Conservation (phyloP, 768 basidiomycete species). For the Phlegmacium glaucopus region DNA sequence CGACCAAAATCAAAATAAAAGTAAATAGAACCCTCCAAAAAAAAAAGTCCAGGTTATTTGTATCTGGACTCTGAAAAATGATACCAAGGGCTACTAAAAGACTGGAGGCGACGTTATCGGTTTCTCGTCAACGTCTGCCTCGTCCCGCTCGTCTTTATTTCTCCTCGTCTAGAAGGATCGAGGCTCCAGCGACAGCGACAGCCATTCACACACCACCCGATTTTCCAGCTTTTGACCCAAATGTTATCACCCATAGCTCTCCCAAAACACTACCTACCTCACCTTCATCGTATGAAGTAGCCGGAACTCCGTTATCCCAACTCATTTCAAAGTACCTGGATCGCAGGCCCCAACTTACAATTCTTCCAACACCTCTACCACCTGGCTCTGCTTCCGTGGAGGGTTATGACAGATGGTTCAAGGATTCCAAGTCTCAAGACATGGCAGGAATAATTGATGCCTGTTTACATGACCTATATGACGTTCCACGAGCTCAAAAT, state of each 20-base stretch:
- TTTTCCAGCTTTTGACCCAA: constrained; percentile 31
- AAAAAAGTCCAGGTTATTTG: no score
- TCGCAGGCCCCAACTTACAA: constrained; percentile 36
- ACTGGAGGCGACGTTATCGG: constrained; percentile 47
- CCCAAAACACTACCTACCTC: constrained; percentile 10
- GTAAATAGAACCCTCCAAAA: no score
- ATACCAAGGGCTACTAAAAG: constrained; percentile 35
- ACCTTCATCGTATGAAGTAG: constrained; percentile 1
- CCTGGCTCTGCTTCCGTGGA: constrained; percentile 32
- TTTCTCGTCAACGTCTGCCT: constrained; percentile 65
- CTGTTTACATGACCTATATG: constrained; percentile 72
- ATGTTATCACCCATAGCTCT: constrained; percentile 6
- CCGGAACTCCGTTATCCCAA: neutral
- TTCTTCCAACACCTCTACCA: constrained; percentile 69
- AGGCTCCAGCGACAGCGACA: constrained; percentile 51
- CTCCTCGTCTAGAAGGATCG: constrained; percentile 52
- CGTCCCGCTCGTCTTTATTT: constrained; percentile 72
- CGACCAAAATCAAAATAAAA: no score
- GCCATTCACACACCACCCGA: constrained; percentile 31
- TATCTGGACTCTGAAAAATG: constrained; percentile 23
- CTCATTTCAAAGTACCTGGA: constrained; percentile 5
- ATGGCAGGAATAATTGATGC: constrained; percentile 78
- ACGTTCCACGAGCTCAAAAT: constrained; percentile 70
- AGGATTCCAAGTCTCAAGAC: constrained; percentile 65
- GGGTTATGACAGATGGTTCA: constrained; percentile 51